Conservation (phyloP, 1,284 basidiomycete species). For the Cystobasidium sp. region DNA sequence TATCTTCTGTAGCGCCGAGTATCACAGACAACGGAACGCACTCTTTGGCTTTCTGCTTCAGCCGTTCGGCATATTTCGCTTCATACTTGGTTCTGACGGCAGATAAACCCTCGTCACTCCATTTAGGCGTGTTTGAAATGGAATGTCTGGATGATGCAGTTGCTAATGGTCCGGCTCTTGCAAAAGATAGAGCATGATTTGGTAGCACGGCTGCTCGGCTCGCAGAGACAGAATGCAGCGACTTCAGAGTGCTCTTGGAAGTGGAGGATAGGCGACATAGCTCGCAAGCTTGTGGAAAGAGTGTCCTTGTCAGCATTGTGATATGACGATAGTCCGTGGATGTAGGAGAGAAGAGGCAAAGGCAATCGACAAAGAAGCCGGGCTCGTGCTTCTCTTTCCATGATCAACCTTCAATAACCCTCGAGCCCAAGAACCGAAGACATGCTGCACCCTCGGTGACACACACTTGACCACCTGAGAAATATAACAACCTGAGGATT, state of each 20-base stretch:
- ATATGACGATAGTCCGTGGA: neutral
- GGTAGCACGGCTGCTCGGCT: constrained; percentile 17
- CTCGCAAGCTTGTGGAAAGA: constrained; percentile 9
- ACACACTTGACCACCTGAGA: neutral
- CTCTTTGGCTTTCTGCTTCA: constrained; percentile 49
- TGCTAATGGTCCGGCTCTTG: constrained; percentile 13
- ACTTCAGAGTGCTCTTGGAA: neutral
- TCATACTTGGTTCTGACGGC: constrained; percentile 43
- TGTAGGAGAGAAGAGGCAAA: neutral
- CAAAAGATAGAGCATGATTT: constrained; percentile 11
- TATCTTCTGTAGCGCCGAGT: too few relatives aligned
- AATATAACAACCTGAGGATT: neutral
- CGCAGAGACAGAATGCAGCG: constrained; percentile 4
- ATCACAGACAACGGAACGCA: constrained; percentile 1
- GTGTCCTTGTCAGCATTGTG: neutral
- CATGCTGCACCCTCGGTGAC: neutral
- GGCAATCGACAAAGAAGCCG: neutral
- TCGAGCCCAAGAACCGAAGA: neutral
- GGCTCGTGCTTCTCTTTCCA: neutral
- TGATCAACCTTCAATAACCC: neutral
- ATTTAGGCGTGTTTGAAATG: constrained; percentile 25
- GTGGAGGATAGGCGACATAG: constrained; percentile 3
- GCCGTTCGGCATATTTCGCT: constrained; percentile 48
- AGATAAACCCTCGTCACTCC: constrained; percentile 26
- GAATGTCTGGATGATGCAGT: constrained; percentile 24